Conservation (phyloP, 257 asterid genomes). For the Solanum tarapatanum region DNA sequence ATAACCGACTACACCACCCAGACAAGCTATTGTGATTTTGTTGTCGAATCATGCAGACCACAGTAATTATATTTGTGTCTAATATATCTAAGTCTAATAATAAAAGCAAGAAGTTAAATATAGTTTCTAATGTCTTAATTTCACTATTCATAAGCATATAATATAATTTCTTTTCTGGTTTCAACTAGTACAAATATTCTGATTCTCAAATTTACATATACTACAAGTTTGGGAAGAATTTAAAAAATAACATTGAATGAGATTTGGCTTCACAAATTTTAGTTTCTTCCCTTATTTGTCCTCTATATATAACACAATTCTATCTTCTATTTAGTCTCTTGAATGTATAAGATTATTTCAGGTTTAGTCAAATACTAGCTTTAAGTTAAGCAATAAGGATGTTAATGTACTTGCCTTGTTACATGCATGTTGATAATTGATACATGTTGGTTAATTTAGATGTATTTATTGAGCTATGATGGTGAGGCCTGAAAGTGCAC, state of each 20-base stretch:
- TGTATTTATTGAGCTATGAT: background rate
- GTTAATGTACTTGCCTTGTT: background rate
- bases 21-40: conserved; percentile 17
- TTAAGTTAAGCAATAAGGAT: background rate
- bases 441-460: background rate
- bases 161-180: background rate
- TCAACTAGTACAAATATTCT: background rate
- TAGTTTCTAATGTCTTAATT: background rate
- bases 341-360: background rate
- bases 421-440: background rate
- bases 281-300: background rate
- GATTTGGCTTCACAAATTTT: background rate
- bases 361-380: background rate
- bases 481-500: background rate
- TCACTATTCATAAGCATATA: background rate
- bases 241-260: background rate
- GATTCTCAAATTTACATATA: background rate
- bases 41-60: background rate
- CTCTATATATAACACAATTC: background rate
- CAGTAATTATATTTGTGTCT: accelerated
- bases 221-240: background rate
- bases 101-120: background rate
- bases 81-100: background rate
- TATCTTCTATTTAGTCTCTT: background rate
- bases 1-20: conserved; percentile 99